These are phyloP conservation scores for Entonaema liquescens DNA, from an alignment of 495 filamentous ascomycete genomes.

Conservation along the genomic window DNA sequence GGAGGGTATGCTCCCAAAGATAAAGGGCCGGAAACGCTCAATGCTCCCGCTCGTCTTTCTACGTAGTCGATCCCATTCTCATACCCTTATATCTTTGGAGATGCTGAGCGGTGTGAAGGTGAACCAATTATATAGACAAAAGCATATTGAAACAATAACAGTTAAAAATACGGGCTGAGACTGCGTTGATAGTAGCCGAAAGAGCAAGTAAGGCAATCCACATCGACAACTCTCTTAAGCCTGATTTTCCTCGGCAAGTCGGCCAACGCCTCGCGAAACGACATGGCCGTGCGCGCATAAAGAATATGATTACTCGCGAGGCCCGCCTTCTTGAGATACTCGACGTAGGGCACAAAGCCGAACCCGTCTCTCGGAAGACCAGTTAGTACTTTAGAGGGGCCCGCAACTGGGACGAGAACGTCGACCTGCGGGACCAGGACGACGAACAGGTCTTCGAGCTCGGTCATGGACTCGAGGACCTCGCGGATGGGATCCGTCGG, in stretches of 20 bases:
- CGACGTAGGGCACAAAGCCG: constrained; percentile 34
- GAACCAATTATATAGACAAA: neutral
- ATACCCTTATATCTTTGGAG: neutral
- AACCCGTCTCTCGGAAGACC: constrained; percentile 15
- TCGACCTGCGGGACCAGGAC: constrained; percentile 21
- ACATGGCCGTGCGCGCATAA: constrained; percentile 31
- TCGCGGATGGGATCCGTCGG: constrained; percentile 31
- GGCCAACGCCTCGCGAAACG: constrained; percentile 15
- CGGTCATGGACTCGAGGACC: constrained; percentile 16
- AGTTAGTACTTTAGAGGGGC: neutral
- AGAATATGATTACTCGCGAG: constrained; percentile 23
- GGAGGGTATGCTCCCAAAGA: neutral
- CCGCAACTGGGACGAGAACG: neutral
- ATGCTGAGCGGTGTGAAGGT: neutral
- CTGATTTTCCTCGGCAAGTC: constrained; percentile 10
- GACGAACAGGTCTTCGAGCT: constrained; percentile 29
- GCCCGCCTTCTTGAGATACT: constrained; percentile 26
- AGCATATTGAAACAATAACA: neutral
- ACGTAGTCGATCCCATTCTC: too few species aligned
- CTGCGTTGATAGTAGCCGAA: constrained; percentile 31
- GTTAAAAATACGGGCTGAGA: neutral
- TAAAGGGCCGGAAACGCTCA: neutral
- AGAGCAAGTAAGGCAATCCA: constrained; percentile 19
- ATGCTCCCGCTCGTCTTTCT: too few species aligned
- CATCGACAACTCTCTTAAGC: constrained; percentile 32